Base-by-base conservation (phyloP, 169 alveolate genomes). In the Neospora caninum region DNA sequence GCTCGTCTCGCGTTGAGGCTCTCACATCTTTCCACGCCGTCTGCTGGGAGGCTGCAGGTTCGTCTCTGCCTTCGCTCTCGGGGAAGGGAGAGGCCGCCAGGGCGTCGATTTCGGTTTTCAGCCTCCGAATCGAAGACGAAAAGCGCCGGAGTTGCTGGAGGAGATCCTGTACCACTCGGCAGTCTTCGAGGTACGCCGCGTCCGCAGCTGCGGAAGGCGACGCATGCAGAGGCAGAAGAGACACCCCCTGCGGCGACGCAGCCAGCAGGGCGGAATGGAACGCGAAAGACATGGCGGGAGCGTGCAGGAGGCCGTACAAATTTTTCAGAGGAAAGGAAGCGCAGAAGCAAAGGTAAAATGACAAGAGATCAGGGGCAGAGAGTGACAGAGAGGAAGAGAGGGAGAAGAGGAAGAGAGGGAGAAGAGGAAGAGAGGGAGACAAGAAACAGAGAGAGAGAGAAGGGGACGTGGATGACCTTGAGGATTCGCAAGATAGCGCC, bases 131-230 rank as follows among this genome's bases (percentile, higher is more conserved):
- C 54, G 83, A 58, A 0, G 87, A 54, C 10, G 88, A 10, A 54
- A 53, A 88, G 22, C 69, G 70, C 42, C 92, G 94, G 53, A 92
- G 92, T 87, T 82, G 92, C 92, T 58, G 84, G 54, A 45, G 78
- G 39, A 67, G 73, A 67, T 92, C 58, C 94, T 92, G 84, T 34
- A 39, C 88, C 91, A 6, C 31, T 9, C 94, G 64, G 13, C 43
- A 88, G 73, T 92, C 94, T 36, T 92, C 94, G 31, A 92, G 27
- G 78, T 92, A 92, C 36, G 94, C 94, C 29, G 88, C 84, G 84
- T 92, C 94, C 31, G 92, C 94, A n/a, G 94, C 82, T 45, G 94
- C 94, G 34, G 73, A 43, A 6, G 88, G 38, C 49, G 91, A 38
- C 45, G 43, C 84, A 73, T 34, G 84, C 84, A 73, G 84, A 18